These are phyloP conservation scores for Triadica sebifera DNA, from an alignment of 345 rosid species.

Conservation along the genomic window DNA sequence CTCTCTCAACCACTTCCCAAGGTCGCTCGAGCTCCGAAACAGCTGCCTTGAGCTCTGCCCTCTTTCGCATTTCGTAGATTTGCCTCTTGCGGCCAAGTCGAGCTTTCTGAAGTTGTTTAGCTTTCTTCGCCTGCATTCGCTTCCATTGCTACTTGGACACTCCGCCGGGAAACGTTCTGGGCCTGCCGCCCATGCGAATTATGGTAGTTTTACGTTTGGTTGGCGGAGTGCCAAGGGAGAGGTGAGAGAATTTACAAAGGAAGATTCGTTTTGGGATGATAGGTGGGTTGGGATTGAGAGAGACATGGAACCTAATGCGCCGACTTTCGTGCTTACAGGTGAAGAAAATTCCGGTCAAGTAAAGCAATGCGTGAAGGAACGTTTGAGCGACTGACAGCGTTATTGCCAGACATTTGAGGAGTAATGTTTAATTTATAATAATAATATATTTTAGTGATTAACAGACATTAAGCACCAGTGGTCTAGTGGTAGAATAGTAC, in stretches of 20 bases:
- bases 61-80: conserved; percentile 87
- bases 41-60: conserved; percentile 85
- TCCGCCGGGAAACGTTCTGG: conserved; percentile 80
- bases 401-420: background rate
- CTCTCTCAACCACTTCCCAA: conserved; percentile 70
- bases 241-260: conserved; percentile 35
- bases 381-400: background rate
- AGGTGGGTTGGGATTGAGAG: conserved; percentile 24
- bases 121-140: conserved; percentile 87
- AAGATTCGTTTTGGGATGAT: conserved; percentile 25
- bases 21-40: conserved; percentile 88
- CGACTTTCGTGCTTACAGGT: background rate
- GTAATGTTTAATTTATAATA: too few species aligned
- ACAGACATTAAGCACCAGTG: conserved; percentile 43
- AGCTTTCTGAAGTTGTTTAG: conserved; percentile 79
- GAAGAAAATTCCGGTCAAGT: background rate
- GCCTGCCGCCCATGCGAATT: conserved; percentile 90
- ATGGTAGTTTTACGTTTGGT: conserved; percentile 25
- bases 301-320: conserved; percentile 15
- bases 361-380: background rate
- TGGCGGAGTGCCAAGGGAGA: conserved; percentile 24
- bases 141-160: conserved; percentile 95
- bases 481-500: conserved; percentile 53
- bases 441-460: too few species aligned
- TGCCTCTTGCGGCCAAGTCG: conserved; percentile 73